A percentile compares a stretch with the other conserved stretches of the same genome.
Evolutionary conservation across 2,329 filamentous ascomycete species (phyloP).

Genomic region (Epichloe coenophiala): DNA sequence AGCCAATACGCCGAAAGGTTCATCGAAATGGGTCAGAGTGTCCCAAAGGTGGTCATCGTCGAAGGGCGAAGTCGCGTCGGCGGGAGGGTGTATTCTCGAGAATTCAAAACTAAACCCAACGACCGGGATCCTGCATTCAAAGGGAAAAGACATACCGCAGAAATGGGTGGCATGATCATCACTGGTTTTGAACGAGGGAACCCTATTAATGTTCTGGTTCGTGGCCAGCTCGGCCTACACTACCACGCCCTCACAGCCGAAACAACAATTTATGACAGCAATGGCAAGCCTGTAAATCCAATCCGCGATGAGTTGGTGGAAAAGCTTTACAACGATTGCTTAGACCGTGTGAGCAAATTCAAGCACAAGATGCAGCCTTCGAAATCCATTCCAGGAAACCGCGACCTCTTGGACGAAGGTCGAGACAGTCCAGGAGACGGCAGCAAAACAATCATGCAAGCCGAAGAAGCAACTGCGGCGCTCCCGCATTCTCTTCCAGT

Average conservation of each 20-base stretch:
- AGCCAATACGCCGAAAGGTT: slow-evolving; percentile 62
- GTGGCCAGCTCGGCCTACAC: slow-evolving; percentile 75
- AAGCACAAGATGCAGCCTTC: slow-evolving; percentile 62
- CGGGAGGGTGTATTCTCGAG: slow-evolving; percentile 80
- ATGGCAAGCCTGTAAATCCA: slow-evolving; percentile 64
- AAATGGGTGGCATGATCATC: slow-evolving; percentile 97
- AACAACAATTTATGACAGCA: slow-evolving; percentile 80
- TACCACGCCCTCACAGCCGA: slow-evolving; percentile 71
- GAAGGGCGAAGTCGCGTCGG: slow-evolving; percentile 82
- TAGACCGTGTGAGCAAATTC: slow-evolving; percentile 83
- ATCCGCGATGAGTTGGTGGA: slow-evolving; percentile 72
- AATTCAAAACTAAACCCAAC: slow-evolving; percentile 44
- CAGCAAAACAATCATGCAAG: slow-evolving; percentile 53
- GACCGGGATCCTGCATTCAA: slow-evolving; percentile 37
- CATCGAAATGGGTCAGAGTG: slow-evolving; percentile 48
- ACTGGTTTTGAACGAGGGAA: slow-evolving; percentile 95
- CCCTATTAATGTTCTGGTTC: slow-evolving; percentile 78
- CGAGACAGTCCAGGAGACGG: slow-evolving; percentile 63
- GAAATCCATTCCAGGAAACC: slow-evolving; percentile 69
- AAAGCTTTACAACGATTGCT: slow-evolving; percentile 84
- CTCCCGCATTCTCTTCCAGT: slow-evolving; percentile 41
- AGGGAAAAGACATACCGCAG: slow-evolving; percentile 61
- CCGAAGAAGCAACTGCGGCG: slow-evolving; percentile 55
- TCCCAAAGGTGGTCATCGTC: slow-evolving; percentile 64
- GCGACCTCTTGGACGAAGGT: slow-evolving; percentile 67